Base-by-base conservation (phyloP, 441 rosid genomes). In the Mallotus japonicus region DNA sequence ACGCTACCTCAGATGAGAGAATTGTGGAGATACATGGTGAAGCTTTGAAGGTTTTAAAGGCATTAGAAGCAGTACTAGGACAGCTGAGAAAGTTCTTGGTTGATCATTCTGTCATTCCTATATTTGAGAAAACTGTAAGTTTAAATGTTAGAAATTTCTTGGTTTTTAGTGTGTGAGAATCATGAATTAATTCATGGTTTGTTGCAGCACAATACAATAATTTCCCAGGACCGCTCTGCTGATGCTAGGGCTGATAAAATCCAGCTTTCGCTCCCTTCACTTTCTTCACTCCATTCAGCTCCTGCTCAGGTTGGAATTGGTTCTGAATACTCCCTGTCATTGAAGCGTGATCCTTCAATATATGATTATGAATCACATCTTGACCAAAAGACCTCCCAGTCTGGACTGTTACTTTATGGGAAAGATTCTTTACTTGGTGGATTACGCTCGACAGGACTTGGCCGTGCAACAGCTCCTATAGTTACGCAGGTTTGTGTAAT, bases 61-160 rank as follows among this genome's bases (percentile, higher is more conserved):
- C 85, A 5, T 73, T 85, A 53, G 90, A 88, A 83, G 86, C 85
- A 62, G 85, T 86, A n/a, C 71, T 85, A 58, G 79, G 86, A 67
- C 86, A 83, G 28, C 75, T 86, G 37, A 83, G 88, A 77, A 88
- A 85, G 78, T 86, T 88, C 74, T 79, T 88, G 80, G 92, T 88
- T 53, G 90, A 86, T 83, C 87, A 83, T 16, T 83, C 84, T 8
- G 84, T 86, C 57, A 64, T 88, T 74, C 92, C 89, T 55, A 58
- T 88, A 54, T 88, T 86, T 78, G 92, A 88, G 75, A 83, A 82
- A 72, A 71, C 57, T 32, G 92, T 86, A 82, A 79, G 87, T 76
- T 59, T 40, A 49, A 34, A 49, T 55, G 67, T 73, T 65, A n/a
- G 50, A 72, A 63, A n/a, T 32, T 59, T 65, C 12, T 42, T 62